phyloP scores from a whole-genome alignment of 1,284 basidiomycete genomes.

The Ceratobasidium sp. region DNA sequence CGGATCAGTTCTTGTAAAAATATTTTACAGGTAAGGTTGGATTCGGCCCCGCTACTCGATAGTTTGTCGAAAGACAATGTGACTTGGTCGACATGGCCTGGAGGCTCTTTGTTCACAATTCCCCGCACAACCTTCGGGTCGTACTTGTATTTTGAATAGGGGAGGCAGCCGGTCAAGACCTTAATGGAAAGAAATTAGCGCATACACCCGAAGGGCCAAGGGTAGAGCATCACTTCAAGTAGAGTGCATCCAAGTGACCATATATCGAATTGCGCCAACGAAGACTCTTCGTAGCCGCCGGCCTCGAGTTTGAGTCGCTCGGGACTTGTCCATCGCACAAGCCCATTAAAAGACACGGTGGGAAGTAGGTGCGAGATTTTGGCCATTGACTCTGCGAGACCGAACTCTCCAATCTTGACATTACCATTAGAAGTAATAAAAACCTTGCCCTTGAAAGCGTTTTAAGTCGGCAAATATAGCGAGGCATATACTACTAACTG shows the following conservation, averaged over 20 bases:
- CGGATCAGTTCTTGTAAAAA: background rate
- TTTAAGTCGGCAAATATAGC: background rate
- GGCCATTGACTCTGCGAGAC: background rate
- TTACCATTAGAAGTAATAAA: background rate
- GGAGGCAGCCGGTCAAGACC: background rate
- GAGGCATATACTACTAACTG: background rate
- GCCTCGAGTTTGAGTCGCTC: background rate
- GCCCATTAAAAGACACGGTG: background rate
- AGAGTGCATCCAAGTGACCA: conserved; percentile 31
- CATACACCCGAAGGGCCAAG: too few species aligned
- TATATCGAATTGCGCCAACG: background rate
- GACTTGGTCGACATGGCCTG: background rate
- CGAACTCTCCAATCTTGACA: conserved; percentile 26
- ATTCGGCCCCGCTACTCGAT: too few species aligned
- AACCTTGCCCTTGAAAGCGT: conserved; percentile 2
- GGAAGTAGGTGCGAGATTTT: conserved; percentile 17
- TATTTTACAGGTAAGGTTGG: background rate
- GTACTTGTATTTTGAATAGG: conserved; percentile 9
- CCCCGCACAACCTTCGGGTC: conserved; percentile 2
- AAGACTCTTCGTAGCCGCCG: background rate
- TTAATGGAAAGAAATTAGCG: background rate
- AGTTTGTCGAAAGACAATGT: background rate
- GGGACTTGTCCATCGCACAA: conserved; percentile 21
- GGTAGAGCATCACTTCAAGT: background rate
- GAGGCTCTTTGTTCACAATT: background rate